Conservation (phyloP, 306 rosid species). For the Macrotyloma uniflorum region DNA sequence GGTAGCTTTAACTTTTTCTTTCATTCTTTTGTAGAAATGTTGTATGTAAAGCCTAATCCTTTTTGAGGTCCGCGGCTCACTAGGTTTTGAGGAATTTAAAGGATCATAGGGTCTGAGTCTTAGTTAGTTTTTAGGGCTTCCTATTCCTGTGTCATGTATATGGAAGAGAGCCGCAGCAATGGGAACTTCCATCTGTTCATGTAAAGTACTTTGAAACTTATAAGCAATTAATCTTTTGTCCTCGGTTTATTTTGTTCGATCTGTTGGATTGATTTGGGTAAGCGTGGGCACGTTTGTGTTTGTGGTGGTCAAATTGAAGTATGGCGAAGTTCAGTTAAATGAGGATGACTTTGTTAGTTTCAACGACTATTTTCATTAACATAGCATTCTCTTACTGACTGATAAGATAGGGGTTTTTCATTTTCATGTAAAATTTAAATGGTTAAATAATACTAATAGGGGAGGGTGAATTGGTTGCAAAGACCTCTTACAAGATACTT, state of each 20-base stretch:
- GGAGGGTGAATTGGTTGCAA: no score
- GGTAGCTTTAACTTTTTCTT: constrained; percentile 34
- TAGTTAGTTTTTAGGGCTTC: constrained; percentile 13
- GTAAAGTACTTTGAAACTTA: background rate
- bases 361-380: no score
- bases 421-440: no score
- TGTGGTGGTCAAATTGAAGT: background rate
- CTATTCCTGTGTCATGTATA: constrained; percentile 32
- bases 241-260: no score
- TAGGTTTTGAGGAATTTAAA: constrained; percentile 13
- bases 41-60: constrained; percentile 34
- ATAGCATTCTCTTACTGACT: no score
- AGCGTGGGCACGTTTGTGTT: background rate
- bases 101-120: background rate
- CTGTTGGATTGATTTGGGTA: background rate
- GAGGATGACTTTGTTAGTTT: no score
- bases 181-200: background rate
- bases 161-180: constrained; percentile 18
- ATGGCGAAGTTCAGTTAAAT: background rate
- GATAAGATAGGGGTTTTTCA: no score
- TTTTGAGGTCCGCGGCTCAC: background rate
- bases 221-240: background rate
- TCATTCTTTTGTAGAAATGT: constrained; percentile 36
- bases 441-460: no score
- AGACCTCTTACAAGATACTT: no score